phyloP scores from a whole-genome alignment of 345 rosid genomes.

The Turnera subulata region DNA sequence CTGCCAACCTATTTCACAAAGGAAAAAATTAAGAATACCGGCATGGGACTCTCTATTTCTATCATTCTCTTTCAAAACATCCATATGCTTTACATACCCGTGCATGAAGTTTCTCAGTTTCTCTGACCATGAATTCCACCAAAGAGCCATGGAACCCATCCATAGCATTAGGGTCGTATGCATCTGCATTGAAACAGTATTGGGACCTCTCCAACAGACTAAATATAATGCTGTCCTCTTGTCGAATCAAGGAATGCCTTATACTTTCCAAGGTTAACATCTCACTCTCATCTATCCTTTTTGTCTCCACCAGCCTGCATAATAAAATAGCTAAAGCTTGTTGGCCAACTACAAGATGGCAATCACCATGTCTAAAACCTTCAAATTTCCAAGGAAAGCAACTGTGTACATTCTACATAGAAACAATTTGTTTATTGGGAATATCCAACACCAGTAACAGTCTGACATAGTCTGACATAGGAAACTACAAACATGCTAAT shows the following conservation, averaged over 20 bases:
- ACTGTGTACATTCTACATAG: neutral
- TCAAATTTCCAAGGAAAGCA: no score
- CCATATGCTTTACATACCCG: slow-evolving; percentile 37
- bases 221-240: slow-evolving; percentile 91
- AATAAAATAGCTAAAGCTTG: slow-evolving; percentile 6
- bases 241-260: slow-evolving; percentile 69
- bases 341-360: neutral
- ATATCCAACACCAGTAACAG: neutral
- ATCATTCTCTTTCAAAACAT: neutral
- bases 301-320: slow-evolving; percentile 40
- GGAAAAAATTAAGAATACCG: slow-evolving; percentile 8
- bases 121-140: slow-evolving; percentile 74
- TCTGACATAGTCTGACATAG: neutral
- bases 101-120: slow-evolving; percentile 85
- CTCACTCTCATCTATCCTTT: slow-evolving; percentile 73
- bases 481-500: neutral
- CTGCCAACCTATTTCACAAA: slow-evolving; percentile 58
- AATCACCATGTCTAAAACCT: neutral
- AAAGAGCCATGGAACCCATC: slow-evolving; percentile 80
- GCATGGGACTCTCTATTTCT: neutral
- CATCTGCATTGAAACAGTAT: slow-evolving; percentile 70
- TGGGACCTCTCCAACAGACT: slow-evolving; percentile 81
- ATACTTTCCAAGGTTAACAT: slow-evolving; percentile 72
- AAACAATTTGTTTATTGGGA: slow-evolving; percentile 2
- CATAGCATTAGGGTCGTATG: slow-evolving; percentile 80